phyloP scores from a whole-genome alignment of 306 rosid species.

The Cyamopsis tetragonoloba region DNA sequence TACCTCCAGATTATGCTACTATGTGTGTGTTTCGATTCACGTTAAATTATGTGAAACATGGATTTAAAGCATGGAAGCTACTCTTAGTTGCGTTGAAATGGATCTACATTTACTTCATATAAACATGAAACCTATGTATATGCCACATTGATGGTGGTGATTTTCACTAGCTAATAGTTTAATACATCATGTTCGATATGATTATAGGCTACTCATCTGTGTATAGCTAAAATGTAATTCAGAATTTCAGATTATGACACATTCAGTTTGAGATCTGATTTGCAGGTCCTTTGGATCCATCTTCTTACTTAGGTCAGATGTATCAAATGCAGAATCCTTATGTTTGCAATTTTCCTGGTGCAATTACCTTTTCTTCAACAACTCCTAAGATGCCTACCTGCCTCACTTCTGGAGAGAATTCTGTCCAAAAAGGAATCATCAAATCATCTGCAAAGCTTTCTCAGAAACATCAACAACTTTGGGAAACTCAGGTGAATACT shows the following conservation, averaged over 20 bases:
- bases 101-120: too few species aligned
- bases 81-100: too few species aligned
- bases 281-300: slow-evolving; percentile 49
- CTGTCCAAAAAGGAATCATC: slow-evolving; percentile 34
- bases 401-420: slow-evolving; percentile 24
- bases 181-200: neutral
- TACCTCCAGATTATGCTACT: too few species aligned
- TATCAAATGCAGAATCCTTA: slow-evolving; percentile 37
- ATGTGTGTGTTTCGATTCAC: too few species aligned
- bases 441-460: slow-evolving; percentile 35
- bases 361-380: slow-evolving; percentile 29
- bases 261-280: slow-evolving; percentile 8
- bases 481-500: slow-evolving; percentile 50
- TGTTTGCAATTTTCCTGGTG: slow-evolving; percentile 32
- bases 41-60: too few species aligned
- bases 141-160: neutral
- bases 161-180: neutral
- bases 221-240: neutral
- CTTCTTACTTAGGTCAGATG: slow-evolving; percentile 42
- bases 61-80: too few species aligned
- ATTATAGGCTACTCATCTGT: neutral
- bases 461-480: slow-evolving; percentile 48
- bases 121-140: too few species aligned
- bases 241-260: slow-evolving; percentile 6
- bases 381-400: slow-evolving; percentile 8